These are phyloP conservation scores for Aspergillus ochraceus DNA, from an alignment of 2,329 filamentous ascomycete species.

Conservation along the genomic window DNA sequence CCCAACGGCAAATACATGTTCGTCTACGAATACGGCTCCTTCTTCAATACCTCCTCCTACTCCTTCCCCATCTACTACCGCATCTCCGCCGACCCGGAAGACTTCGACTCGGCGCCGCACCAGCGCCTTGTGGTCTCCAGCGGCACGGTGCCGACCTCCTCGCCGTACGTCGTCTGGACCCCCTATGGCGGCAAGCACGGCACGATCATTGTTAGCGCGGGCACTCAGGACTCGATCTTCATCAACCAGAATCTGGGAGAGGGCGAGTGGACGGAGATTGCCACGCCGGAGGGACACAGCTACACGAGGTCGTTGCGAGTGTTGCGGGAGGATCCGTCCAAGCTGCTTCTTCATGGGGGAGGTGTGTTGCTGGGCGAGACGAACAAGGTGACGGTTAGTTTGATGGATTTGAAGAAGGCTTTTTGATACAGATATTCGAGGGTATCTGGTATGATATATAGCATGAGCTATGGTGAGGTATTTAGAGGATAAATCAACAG, in stretches of 20 bases:
- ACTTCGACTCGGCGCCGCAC: conserved; percentile 45
- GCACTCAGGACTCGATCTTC: conserved; percentile 45
- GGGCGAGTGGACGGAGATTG: conserved; percentile 49
- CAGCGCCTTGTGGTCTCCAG: conserved; percentile 46
- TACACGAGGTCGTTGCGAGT: conserved; percentile 52
- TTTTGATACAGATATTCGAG: not conserved
- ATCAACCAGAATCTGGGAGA: conserved; percentile 49
- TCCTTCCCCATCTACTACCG: conserved; percentile 57
- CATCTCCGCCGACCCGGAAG: conserved; percentile 48
- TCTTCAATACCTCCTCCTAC: conserved; percentile 31
- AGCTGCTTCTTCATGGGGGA: conserved; percentile 19
- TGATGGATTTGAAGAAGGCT: conserved; percentile 18
- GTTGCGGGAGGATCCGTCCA: conserved; percentile 33
- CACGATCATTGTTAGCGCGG: conserved; percentile 51
- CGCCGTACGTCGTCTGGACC: conserved; percentile 56
- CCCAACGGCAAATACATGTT: conserved; percentile 63
- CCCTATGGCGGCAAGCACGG: conserved; percentile 48
- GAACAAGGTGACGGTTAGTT: conserved; percentile 22
- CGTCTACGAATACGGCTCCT: conserved; percentile 61
- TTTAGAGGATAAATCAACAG: not conserved
- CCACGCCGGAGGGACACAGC: conserved; percentile 40
- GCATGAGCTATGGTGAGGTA: not conserved
- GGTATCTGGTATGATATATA: too few relatives aligned
- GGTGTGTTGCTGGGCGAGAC: conserved; percentile 18
- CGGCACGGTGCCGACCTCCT: conserved; percentile 44